These are phyloP conservation scores for Colletotrichum cuscutae DNA, from an alignment of 2,329 filamentous ascomycete species.

Conservation along the genomic window DNA sequence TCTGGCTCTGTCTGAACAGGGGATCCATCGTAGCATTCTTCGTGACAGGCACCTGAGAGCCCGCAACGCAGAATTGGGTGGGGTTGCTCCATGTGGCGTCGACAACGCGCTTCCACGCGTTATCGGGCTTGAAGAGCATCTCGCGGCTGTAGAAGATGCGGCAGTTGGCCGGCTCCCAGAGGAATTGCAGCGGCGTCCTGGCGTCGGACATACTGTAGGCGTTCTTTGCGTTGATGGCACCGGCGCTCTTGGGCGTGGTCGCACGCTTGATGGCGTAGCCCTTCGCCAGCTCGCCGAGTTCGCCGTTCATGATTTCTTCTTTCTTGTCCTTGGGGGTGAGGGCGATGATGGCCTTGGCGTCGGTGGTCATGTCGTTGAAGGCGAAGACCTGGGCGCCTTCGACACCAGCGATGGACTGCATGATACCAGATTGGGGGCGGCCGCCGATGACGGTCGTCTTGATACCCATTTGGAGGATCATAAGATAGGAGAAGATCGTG, in stretches of 20 bases:
- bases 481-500: constrained; percentile 64
- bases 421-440: constrained; percentile 51
- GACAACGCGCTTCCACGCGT: constrained; percentile 52
- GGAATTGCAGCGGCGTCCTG: constrained; percentile 54
- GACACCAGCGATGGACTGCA: constrained; percentile 60
- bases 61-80: constrained; percentile 44
- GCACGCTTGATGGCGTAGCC: constrained; percentile 46
- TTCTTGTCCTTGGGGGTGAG: constrained; percentile 37
- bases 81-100: constrained; percentile 49
- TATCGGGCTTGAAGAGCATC: constrained; percentile 52
- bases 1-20: constrained; percentile 30
- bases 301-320: constrained; percentile 35
- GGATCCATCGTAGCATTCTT: constrained; percentile 36
- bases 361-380: constrained; percentile 42
- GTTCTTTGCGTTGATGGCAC: constrained; percentile 49
- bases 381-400: constrained; percentile 54
- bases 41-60: constrained; percentile 41
- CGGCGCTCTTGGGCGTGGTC: constrained; percentile 36
- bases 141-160: constrained; percentile 57
- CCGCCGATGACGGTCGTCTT: constrained; percentile 61
- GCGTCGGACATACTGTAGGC: constrained; percentile 44
- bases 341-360: constrained; percentile 41
- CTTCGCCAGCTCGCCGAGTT: constrained; percentile 44
- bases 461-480: constrained; percentile 60
- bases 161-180: constrained; percentile 57